A percentile compares a stretch with the other conserved stretches of the same genome.
These are phyloP conservation scores for Naganishia antarctica DNA, from an alignment of 768 basidiomycete genomes.

Conservation along the genomic window DNA sequence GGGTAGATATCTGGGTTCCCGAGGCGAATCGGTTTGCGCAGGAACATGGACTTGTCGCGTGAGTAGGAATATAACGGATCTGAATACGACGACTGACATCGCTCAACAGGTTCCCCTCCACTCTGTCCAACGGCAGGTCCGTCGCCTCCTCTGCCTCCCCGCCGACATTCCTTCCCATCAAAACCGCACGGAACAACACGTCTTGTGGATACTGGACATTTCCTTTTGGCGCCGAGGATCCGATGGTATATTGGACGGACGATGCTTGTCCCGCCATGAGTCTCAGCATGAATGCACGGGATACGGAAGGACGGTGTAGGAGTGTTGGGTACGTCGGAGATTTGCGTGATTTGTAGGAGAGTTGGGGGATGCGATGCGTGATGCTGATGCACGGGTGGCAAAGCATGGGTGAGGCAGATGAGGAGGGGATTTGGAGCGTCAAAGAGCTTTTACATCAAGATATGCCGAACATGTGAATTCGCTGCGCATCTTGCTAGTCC, in stretches of 20 bases:
- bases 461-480: constrained; percentile 11
- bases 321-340: constrained; percentile 1
- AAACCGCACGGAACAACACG: constrained; percentile 3
- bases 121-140: neutral
- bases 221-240: constrained; percentile 11
- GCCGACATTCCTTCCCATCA: constrained; percentile 1
- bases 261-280: constrained; percentile 1
- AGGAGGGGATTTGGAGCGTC: neutral
- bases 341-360: constrained; percentile 5
- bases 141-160: neutral
- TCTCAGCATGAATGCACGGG: constrained; percentile 12
- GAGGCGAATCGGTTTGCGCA: neutral
- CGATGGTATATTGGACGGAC: constrained; percentile 7
- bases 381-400: neutral
- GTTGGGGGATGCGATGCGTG: neutral
- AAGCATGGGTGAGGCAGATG: neutral
- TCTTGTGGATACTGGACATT: constrained; percentile 11
- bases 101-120: neutral
- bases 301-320: neutral
- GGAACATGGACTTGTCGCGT: constrained; percentile 14
- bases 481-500: no score
- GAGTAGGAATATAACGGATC: no score
- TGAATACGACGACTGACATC: no score
- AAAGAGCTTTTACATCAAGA: neutral
- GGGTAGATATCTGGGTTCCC: constrained; percentile 5